A percentile compares a stretch with the other conserved stretches of the same genome.
phyloP scores from a whole-genome alignment of 768 basidiomycete species.

The Gloeophyllum trabeum region DNA sequence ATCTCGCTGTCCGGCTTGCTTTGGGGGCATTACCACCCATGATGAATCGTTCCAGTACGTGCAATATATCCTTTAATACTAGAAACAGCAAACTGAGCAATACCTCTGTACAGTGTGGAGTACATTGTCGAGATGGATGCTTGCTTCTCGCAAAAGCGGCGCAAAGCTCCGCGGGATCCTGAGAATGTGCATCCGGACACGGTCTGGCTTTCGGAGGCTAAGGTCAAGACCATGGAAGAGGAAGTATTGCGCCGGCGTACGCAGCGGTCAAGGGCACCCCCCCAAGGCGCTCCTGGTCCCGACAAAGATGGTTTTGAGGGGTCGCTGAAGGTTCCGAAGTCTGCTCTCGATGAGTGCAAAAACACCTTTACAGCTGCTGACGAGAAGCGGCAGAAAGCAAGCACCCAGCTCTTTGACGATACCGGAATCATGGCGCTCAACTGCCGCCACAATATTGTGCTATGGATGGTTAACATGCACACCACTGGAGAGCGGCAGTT shows the following conservation, averaged over 20 bases:
- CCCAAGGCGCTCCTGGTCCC: background rate
- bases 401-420: slow-evolving; percentile 8
- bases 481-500: slow-evolving; percentile 10
- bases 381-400: slow-evolving; percentile 11
- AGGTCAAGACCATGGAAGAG: slow-evolving; percentile 11
- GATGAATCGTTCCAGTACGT: background rate
- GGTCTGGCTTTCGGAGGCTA: slow-evolving; percentile 11
- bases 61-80: background rate
- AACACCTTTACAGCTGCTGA: slow-evolving; percentile 16
- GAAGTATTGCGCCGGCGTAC: slow-evolving; percentile 7
- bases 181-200: slow-evolving; percentile 11
- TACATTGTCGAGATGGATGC: background rate
- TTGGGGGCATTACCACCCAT: background rate
- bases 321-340: slow-evolving; percentile 15
- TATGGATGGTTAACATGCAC: slow-evolving; percentile 11
- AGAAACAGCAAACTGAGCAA: background rate
- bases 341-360: slow-evolving; percentile 21
- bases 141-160: slow-evolving; percentile 14
- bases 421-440: slow-evolving; percentile 10
- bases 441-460: slow-evolving; percentile 10
- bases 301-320: slow-evolving; percentile 9
- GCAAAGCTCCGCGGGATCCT: slow-evolving; percentile 9
- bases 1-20: background rate
- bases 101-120: background rate
- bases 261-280: slow-evolving; percentile 1